These are phyloP conservation scores for Lichtheimia ramosa DNA, from an alignment of 371 early-diverging fungal species.

Conservation along the genomic window DNA sequence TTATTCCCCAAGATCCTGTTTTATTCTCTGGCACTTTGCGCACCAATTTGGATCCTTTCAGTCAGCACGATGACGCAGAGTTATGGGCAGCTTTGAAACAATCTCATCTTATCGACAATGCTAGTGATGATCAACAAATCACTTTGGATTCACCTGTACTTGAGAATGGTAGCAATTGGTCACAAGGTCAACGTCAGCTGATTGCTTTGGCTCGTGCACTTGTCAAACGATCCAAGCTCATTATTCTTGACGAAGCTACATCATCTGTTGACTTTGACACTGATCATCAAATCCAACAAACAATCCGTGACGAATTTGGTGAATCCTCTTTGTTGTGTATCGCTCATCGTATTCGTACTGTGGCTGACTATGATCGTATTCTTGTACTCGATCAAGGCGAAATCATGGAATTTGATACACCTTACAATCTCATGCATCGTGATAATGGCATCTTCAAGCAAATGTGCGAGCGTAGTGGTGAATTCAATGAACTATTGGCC, in stretches of 20 bases:
- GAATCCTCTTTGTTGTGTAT: slow-evolving; percentile 71
- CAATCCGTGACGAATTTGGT: slow-evolving; percentile 74
- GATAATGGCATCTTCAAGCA: slow-evolving; percentile 58
- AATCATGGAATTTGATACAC: slow-evolving; percentile 78
- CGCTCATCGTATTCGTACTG: slow-evolving; percentile 82
- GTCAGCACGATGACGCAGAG: slow-evolving; percentile 62
- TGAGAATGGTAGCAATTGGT: slow-evolving; percentile 80
- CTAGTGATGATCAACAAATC: slow-evolving; percentile 40
- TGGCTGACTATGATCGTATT: slow-evolving; percentile 90
- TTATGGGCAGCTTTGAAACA: slow-evolving; percentile 77
- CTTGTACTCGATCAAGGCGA: slow-evolving; percentile 81
- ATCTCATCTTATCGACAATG: slow-evolving; percentile 58
- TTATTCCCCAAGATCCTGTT: slow-evolving; percentile 76
- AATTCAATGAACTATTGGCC: slow-evolving; percentile 44
- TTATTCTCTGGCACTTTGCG: slow-evolving; percentile 80
- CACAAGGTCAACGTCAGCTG: slow-evolving; percentile 88
- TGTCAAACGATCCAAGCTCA: slow-evolving; percentile 69
- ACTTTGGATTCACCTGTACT: slow-evolving; percentile 60
- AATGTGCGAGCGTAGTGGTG: slow-evolving; percentile 73
- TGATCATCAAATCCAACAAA: slow-evolving; percentile 76
- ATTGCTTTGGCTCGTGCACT: slow-evolving; percentile 86
- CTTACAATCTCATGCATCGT: slow-evolving; percentile 53
- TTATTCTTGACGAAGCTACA: slow-evolving; percentile 89
- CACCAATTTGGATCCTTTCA: slow-evolving; percentile 78
- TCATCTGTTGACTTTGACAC: slow-evolving; percentile 78